phyloP scores from a whole-genome alignment of 1,139 yeast species.

The Pichia norvegensis region DNA sequence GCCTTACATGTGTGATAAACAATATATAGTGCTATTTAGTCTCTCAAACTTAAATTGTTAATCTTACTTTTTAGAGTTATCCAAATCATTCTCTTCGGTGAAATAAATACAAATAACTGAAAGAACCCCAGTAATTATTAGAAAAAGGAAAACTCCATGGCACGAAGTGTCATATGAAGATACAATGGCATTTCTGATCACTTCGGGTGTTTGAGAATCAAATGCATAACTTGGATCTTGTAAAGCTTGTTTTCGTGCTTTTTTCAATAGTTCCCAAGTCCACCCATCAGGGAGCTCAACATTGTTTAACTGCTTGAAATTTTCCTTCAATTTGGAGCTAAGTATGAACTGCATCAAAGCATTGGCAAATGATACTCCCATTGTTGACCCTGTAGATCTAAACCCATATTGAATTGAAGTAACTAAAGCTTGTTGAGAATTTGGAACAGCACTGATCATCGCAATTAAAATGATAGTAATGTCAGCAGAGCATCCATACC shows the following conservation, averaged over 20 bases:
- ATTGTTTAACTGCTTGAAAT: constrained; percentile 5
- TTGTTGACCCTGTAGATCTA: constrained; percentile 42
- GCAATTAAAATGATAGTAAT: constrained; percentile 39
- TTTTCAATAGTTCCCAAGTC: constrained; percentile 3
- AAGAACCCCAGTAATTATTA: constrained; percentile 31
- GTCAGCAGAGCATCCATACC: constrained; percentile 35
- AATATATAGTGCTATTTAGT: too few relatives aligned
- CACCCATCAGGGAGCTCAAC: constrained; percentile 9
- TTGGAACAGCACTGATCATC: constrained; percentile 40
- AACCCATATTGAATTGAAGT: constrained; percentile 45
- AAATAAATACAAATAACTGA: constrained; percentile 10
- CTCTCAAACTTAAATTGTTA: too few relatives aligned
- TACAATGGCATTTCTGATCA: not conserved
- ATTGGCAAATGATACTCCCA: constrained; percentile 41
- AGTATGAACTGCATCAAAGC: constrained; percentile 34
- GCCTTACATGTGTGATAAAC: too few relatives aligned
- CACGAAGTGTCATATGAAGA: constrained; percentile 24
- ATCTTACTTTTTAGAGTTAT: not conserved
- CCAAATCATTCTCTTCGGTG: constrained; percentile 16
- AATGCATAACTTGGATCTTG: constrained; percentile 34
- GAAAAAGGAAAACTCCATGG: constrained; percentile 25
- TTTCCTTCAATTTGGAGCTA: constrained; percentile 4
- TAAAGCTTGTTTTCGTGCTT: constrained; percentile 19
- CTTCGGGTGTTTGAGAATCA: constrained; percentile 27
- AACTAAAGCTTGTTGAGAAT: constrained; percentile 38